Evolutionary conservation across 2,329 filamentous ascomycete genomes (phyloP).

Genomic region (Stachybotrys elegans): DNA sequence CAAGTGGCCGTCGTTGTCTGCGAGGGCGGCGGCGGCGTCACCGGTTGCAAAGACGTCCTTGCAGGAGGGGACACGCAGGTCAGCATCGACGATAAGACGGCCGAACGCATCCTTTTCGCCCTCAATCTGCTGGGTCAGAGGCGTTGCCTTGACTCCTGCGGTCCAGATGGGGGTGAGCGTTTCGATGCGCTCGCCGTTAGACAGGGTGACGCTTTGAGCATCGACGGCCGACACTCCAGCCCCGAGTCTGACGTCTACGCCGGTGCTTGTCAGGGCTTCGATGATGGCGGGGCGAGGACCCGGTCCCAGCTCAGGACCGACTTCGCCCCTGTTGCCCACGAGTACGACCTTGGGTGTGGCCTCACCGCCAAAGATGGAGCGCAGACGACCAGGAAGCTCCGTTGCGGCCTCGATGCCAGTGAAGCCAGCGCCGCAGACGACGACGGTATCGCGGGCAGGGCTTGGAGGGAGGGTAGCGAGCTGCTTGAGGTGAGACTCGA

Average conservation of each 20-base stretch:
- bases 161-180: slow-evolving; percentile 31
- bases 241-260: slow-evolving; percentile 24
- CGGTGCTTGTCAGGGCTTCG: slow-evolving; percentile 21
- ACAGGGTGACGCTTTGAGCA: slow-evolving; percentile 15
- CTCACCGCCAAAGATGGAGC: slow-evolving; percentile 8
- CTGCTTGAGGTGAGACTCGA: slow-evolving; percentile 21
- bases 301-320: slow-evolving; percentile 27
- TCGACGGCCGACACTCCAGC: slow-evolving; percentile 19
- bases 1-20: slow-evolving; percentile 19
- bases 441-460: slow-evolving; percentile 24
- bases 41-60: slow-evolving; percentile 25
- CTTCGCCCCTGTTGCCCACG: slow-evolving; percentile 18
- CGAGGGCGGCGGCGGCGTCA: slow-evolving; percentile 21
- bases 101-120: slow-evolving; percentile 19
- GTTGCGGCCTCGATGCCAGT: slow-evolving; percentile 27
- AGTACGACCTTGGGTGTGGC: slow-evolving; percentile 15
- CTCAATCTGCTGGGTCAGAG: slow-evolving; percentile 26
- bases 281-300: slow-evolving; percentile 25
- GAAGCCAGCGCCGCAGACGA: slow-evolving; percentile 29
- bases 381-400: slow-evolving; percentile 24
- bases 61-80: slow-evolving; percentile 19
- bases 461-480: slow-evolving; percentile 13
- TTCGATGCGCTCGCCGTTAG: slow-evolving; percentile 25
- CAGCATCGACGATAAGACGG: slow-evolving; percentile 20
- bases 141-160: slow-evolving; percentile 25